Percentiles rank a stretch among this genome's conserved stretches.
Evolutionary conservation across 768 basidiomycete genomes (phyloP).

Genomic region (Lactarius psammicola): DNA sequence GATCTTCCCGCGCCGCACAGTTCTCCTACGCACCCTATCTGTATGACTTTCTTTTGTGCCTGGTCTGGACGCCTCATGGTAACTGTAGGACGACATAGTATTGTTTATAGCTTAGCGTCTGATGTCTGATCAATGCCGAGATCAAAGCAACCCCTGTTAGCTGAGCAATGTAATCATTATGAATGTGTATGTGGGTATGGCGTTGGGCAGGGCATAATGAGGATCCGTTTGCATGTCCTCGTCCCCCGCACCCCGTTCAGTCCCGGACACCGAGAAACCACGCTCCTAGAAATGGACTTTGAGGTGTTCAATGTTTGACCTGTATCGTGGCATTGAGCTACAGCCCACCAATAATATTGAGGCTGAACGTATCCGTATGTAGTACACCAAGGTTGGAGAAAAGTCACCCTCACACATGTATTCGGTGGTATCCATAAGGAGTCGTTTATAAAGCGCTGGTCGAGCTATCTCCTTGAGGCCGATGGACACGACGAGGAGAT

Average conservation of each 20-base stretch:
- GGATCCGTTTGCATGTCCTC: background rate
- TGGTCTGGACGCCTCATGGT: too few species aligned
- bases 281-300: background rate
- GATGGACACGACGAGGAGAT: background rate
- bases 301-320: too few species aligned
- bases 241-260: background rate
- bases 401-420: background rate
- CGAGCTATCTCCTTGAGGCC: background rate
- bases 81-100: too few species aligned
- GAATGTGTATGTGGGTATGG: too few species aligned
- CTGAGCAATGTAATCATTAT: too few species aligned
- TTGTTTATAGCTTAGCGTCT: too few species aligned
- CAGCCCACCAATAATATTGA: background rate
- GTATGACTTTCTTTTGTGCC: too few species aligned
- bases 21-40: too few species aligned
- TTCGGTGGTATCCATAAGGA: background rate
- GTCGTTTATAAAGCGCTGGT: background rate
- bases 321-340: background rate
- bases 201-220: too few species aligned
- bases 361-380: background rate
- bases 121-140: too few species aligned
- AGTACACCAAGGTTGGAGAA: background rate
- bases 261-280: background rate
- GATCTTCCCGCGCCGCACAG: too few species aligned
- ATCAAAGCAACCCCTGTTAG: too few species aligned